Evolutionary conservation across 2,329 filamentous ascomycete species (phyloP).

Genomic region (Calonectria pauciramosa): DNA sequence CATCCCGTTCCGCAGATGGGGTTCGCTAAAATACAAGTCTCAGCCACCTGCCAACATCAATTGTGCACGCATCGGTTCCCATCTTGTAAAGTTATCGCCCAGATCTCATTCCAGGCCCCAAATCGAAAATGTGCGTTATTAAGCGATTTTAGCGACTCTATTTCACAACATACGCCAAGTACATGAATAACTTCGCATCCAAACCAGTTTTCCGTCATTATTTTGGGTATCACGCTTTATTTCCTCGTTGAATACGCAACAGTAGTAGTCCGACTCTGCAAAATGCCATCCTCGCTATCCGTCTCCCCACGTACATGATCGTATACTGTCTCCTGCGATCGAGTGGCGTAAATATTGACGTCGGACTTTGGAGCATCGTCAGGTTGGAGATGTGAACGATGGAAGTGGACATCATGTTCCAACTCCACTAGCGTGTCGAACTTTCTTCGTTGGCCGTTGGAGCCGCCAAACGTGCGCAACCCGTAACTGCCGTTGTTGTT

Average conservation of each 20-base stretch:
- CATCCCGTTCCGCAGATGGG: too few species aligned
- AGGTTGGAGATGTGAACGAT: neutral
- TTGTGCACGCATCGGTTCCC: too few species aligned
- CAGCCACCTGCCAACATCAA: too few species aligned
- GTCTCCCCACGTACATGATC: neutral
- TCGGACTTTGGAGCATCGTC: neutral
- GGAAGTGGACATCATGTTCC: neutral
- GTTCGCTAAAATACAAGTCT: too few species aligned
- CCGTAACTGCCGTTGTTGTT: neutral
- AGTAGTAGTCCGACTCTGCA: neutral
- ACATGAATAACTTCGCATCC: neutral
- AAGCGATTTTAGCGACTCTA: neutral
- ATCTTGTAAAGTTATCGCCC: neutral
- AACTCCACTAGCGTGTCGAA: neutral
- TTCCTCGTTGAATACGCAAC: neutral
- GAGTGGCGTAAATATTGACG: neutral
- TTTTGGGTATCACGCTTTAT: neutral
- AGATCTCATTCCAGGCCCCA: neutral
- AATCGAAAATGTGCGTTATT: neutral
- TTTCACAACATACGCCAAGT: neutral
- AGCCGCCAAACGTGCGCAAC: neutral
- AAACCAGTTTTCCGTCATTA: neutral
- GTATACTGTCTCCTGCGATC: neutral
- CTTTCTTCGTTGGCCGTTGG: neutral
- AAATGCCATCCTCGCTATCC: conserved; percentile 4